These are phyloP conservation scores for Fusarium udum DNA, from an alignment of 2,329 filamentous ascomycete genomes.

Conservation along the genomic window DNA sequence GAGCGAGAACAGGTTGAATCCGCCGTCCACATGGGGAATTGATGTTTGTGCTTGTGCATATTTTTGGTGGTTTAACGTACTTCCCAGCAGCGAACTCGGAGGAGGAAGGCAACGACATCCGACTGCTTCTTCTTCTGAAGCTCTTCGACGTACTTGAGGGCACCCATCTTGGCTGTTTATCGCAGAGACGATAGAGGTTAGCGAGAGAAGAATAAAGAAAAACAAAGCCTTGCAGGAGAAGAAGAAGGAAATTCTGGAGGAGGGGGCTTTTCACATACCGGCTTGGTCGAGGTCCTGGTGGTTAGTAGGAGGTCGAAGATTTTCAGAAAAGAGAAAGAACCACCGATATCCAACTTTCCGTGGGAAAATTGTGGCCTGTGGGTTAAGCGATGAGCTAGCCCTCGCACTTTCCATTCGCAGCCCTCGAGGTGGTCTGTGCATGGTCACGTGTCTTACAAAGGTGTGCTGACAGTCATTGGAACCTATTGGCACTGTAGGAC, in stretches of 20 bases:
- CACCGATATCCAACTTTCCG: conserved; percentile 16
- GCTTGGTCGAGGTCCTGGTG: conserved; percentile 50
- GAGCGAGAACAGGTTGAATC: conserved; percentile 34
- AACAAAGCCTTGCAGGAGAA: conserved; percentile 1
- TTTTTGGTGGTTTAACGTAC: conserved; percentile 68
- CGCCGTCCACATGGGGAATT: conserved; percentile 50
- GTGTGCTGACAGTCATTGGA: background rate
- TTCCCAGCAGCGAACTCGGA: conserved; percentile 99
- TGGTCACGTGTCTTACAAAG: background rate
- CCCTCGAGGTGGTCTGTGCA: background rate
- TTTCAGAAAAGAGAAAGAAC: conserved; percentile 22
- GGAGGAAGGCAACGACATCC: conserved; percentile 99
- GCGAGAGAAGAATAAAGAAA: conserved; percentile 26
- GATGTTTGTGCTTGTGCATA: conserved; percentile 41
- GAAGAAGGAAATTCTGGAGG: background rate
- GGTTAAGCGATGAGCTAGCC: conserved; percentile 47
- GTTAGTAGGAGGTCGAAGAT: conserved; percentile 49
- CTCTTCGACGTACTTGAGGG: conserved; percentile 99
- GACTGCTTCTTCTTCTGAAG: conserved; percentile 99
- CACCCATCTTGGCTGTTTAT: conserved; percentile 84
- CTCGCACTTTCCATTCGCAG: background rate
- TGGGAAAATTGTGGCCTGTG: conserved; percentile 27
- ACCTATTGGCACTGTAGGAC: background rate
- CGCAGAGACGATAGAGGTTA: conserved; percentile 37
- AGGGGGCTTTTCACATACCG: conserved; percentile 46